Conservation (phyloP, 2,329 filamentous ascomycete genomes). For the Nannizziopsis barbatae region DNA sequence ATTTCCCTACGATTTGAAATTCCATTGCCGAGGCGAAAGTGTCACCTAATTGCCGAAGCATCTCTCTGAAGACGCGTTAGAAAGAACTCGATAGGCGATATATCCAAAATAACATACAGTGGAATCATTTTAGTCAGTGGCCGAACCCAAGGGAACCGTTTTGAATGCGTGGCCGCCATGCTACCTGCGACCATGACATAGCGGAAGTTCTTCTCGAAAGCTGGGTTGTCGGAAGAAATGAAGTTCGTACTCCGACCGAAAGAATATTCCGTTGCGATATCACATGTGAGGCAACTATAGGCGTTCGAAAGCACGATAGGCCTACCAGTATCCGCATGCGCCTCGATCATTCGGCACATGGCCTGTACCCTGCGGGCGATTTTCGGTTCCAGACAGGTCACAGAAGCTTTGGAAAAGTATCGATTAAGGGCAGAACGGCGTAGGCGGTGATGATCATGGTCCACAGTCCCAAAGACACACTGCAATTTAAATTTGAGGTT, state of each 20-base stretch:
- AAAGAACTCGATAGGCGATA: not conserved
- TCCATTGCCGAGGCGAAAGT: not conserved
- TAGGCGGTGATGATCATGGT: constrained; percentile 21
- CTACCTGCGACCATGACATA: not conserved
- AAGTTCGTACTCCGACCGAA: constrained; percentile 19
- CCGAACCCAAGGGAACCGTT: constrained; percentile 6
- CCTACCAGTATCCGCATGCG: constrained; percentile 5
- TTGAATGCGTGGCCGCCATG: not conserved
- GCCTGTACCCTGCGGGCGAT: constrained; percentile 15
- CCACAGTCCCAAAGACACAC: constrained; percentile 22
- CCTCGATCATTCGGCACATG: constrained; percentile 12
- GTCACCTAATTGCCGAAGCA: not conserved
- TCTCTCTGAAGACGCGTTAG: not conserved
- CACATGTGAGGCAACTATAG: constrained; percentile 25
- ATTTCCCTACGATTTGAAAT: constrained; percentile 3
- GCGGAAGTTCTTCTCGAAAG: constrained; percentile 22
- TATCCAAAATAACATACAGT: not conserved
- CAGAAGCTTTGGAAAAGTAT: constrained; percentile 20
- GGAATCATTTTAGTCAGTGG: constrained; percentile 1
- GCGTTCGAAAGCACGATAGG: constrained; percentile 13
- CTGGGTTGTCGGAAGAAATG: constrained; percentile 23
- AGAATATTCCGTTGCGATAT: constrained; percentile 37
- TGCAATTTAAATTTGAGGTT: not conserved
- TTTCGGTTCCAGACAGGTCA: constrained; percentile 15
- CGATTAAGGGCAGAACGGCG: constrained; percentile 21